phyloP scores from a whole-genome alignment of 2,329 filamentous ascomycete genomes.

The Zymoseptoria tritici region DNA sequence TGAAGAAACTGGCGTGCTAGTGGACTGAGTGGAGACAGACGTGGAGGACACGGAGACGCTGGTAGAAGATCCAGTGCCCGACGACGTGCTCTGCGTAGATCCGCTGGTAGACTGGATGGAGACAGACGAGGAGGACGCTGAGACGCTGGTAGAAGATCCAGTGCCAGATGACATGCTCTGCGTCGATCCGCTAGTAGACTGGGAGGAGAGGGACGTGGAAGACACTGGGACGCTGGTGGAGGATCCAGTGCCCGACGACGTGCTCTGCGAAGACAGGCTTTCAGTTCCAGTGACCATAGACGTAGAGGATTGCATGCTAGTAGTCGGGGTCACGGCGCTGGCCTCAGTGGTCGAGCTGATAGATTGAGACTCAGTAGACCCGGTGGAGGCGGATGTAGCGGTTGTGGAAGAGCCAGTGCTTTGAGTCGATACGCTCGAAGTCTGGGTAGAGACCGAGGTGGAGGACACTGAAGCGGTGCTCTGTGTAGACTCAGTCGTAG shows the following conservation, averaged over 20 bases:
- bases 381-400: background rate
- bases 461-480: background rate
- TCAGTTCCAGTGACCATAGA: background rate
- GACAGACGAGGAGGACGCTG: background rate
- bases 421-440: background rate
- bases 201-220: background rate
- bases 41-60: background rate
- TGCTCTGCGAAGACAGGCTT: background rate
- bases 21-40: background rate
- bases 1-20: background rate
- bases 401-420: background rate
- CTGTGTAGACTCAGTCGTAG: background rate
- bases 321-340: background rate
- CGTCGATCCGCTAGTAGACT: background rate
- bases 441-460: background rate
- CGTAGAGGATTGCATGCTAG: background rate
- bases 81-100: background rate
- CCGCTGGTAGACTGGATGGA: background rate
- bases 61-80: background rate
- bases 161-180: background rate
- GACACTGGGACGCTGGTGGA: background rate
- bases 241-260: background rate
- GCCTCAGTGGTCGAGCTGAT: background rate
- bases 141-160: background rate
- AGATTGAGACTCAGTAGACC: background rate